These are phyloP conservation scores for Dunaliella sp. DNA, from an alignment of 139 green algal species.

Conservation along the genomic window DNA sequence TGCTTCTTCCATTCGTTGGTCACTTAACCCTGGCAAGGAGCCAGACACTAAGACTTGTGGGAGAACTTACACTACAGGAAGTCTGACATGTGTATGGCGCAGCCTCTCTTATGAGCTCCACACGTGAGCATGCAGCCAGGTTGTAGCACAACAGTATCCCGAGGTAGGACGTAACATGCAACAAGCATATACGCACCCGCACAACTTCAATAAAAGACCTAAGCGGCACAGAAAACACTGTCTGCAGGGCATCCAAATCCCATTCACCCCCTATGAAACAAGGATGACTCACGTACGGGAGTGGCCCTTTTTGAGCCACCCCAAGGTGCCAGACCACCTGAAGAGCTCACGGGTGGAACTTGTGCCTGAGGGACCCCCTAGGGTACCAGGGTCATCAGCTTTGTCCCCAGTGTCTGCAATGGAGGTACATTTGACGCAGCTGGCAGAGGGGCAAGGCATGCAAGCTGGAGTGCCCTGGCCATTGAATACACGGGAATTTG, in stretches of 20 bases:
- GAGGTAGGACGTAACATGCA: neutral
- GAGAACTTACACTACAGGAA: neutral
- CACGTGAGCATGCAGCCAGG: neutral
- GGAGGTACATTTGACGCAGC: neutral
- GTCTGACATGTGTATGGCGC: neutral
- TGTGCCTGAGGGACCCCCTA: neutral
- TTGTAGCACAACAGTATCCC: neutral
- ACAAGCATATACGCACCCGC: neutral
- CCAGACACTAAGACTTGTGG: too few relatives aligned
- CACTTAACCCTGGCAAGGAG: too few relatives aligned
- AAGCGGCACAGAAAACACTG: too few relatives aligned
- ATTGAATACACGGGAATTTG: constrained; percentile 12
- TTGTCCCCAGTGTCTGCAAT: neutral
- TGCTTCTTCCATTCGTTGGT: too few relatives aligned
- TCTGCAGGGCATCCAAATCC: neutral
- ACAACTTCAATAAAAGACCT: too few relatives aligned
- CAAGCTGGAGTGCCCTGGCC: constrained; percentile 8
- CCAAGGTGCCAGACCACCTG: constrained; percentile 24
- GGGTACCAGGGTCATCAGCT: neutral
- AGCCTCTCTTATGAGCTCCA: neutral
- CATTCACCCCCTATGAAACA: neutral
- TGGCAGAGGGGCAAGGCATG: neutral
- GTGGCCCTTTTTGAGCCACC: constrained; percentile 26
- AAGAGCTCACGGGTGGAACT: constrained; percentile 2
- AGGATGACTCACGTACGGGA: constrained; percentile 21